phyloP scores from a whole-genome alignment of 1,284 basidiomycete genomes.

The Flammula alnicola region DNA sequence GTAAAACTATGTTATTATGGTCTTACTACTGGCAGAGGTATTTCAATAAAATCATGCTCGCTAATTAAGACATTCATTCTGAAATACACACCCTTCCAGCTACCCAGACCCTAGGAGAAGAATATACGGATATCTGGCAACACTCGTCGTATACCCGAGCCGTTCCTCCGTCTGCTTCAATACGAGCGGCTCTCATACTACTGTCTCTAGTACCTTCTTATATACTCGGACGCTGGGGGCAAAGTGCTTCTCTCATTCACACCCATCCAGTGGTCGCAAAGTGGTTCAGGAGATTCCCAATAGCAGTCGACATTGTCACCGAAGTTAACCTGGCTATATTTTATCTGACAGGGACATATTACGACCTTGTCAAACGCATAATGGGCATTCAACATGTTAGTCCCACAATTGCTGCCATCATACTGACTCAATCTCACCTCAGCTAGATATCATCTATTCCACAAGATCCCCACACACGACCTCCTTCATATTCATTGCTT shows the following conservation, averaged over 20 bases:
- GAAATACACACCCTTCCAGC: conserved; percentile 49
- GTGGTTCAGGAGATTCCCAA: conserved; percentile 49
- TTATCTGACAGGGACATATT: conserved; percentile 81
- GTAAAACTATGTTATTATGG: conserved; percentile 78
- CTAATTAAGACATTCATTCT: not conserved
- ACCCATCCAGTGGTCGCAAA: conserved; percentile 41
- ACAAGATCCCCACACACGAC: conserved; percentile 69
- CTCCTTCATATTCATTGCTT: conserved; percentile 85
- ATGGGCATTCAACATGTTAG: conserved; percentile 75
- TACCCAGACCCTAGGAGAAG: conserved; percentile 85
- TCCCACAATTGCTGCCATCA: conserved; percentile 55
- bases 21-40: conserved; percentile 79
- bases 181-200: conserved; percentile 63
- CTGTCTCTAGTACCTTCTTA: conserved; percentile 69
- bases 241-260: conserved; percentile 32
- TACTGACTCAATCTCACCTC: conserved; percentile 49
- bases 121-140: conserved; percentile 89
- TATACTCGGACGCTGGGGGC: conserved; percentile 58
- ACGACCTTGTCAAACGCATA: conserved; percentile 75
- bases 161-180: conserved; percentile 49
- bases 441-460: conserved; percentile 74
- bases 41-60: conserved; percentile 17
- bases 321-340: conserved; percentile 86
- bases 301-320: conserved; percentile 53
- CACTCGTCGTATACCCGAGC: conserved; percentile 49